Evolutionary conservation across 2,329 filamentous ascomycete genomes (phyloP).

Genomic region (Colletotrichum sp.): DNA sequence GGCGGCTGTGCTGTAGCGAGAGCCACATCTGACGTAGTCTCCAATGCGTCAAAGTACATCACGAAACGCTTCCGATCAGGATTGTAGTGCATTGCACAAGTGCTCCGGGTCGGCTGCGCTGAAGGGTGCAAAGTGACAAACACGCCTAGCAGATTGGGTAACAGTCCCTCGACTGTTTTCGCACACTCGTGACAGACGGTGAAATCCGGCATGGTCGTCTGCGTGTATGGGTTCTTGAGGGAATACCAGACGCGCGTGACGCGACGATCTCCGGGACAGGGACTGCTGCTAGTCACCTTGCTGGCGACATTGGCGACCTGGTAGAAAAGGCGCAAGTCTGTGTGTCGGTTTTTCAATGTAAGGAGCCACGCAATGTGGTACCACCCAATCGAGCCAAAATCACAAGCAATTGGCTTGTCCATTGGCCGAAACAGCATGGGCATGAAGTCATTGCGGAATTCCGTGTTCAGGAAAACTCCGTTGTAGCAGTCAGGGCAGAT

Average conservation of each 20-base stretch:
- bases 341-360: conserved; percentile 71
- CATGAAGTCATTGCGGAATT: conserved; percentile 72
- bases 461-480: conserved; percentile 69
- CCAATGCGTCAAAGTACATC: conserved; percentile 66
- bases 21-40: conserved; percentile 59
- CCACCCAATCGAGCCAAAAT: conserved; percentile 81
- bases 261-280: conserved; percentile 62
- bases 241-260: conserved; percentile 75
- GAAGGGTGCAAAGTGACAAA: conserved; percentile 62
- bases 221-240: conserved; percentile 70
- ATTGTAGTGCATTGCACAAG: conserved; percentile 73
- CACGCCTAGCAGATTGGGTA: conserved; percentile 73
- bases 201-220: conserved; percentile 72
- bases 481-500: conserved; percentile 85
- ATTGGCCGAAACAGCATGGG: conserved; percentile 62
- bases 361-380: conserved; percentile 84
- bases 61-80: conserved; percentile 59
- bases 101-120: conserved; percentile 50
- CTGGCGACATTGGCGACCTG: conserved; percentile 69
- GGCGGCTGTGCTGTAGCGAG: conserved; percentile 49
- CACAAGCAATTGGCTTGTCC: conserved; percentile 69
- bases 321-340: conserved; percentile 72
- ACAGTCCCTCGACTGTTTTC: conserved; percentile 72
- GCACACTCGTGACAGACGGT: conserved; percentile 78
- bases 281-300: conserved; percentile 40